Conservation (phyloP, 345 rosid genomes). For the Lepidium africanum region DNA sequence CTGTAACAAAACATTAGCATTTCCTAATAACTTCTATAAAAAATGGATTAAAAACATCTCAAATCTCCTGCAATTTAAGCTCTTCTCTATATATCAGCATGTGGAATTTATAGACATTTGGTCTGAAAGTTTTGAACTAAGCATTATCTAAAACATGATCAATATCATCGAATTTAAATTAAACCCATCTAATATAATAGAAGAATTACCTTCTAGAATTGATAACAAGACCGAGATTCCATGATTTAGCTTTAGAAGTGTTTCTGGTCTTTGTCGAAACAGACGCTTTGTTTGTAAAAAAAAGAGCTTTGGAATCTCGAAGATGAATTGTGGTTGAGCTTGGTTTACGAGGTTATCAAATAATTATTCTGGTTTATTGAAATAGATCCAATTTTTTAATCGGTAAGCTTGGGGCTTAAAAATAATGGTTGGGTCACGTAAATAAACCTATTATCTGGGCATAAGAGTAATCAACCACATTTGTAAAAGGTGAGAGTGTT, state of each 20-base stretch:
- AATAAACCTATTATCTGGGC: no score
- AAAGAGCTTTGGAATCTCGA: constrained; percentile 25
- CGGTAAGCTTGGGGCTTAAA: no score
- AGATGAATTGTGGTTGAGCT: constrained; percentile 27
- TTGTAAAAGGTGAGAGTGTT: no score
- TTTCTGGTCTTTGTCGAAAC: constrained; percentile 36
- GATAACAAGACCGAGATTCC: constrained; percentile 34
- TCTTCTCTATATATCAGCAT: not conserved
- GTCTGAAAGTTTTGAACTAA: not conserved
- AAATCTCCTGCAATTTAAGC: not conserved
- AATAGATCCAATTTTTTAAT: no score
- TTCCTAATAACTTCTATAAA: not conserved
- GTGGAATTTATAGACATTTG: not conserved
- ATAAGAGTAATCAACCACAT: no score
- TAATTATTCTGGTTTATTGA: no score
- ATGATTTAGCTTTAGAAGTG: constrained; percentile 32
- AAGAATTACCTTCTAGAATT: constrained; percentile 30
- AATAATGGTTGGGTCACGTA: no score
- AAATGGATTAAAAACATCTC: not conserved
- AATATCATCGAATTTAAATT: not conserved
- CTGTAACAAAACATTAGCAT: constrained; percentile 10
- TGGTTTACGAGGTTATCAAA: no score
- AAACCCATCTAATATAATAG: not conserved
- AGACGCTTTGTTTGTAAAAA: constrained; percentile 39
- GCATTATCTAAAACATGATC: not conserved